phyloP scores from a whole-genome alignment of 2,329 filamentous ascomycete species.

The Fusarium hainanense region DNA sequence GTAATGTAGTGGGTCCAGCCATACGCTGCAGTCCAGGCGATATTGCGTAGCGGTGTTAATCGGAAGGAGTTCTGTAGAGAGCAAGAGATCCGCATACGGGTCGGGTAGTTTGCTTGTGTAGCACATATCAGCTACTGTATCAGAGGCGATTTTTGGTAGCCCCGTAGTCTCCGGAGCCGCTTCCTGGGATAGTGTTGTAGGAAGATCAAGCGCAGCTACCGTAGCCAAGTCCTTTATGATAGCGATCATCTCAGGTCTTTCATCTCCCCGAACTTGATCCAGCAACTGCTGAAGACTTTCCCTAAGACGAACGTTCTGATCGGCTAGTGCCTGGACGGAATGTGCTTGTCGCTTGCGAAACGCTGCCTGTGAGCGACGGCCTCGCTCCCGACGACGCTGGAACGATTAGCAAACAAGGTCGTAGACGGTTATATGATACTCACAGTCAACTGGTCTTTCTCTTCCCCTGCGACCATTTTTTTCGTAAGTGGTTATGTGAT shows the following conservation, averaged over 20 bases:
- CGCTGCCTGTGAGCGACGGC: constrained; percentile 13
- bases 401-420: neutral
- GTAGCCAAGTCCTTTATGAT: neutral
- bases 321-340: accelerated
- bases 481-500: neutral
- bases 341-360: constrained; percentile 11
- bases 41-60: neutral
- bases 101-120: accelerated
- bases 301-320: neutral
- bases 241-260: neutral
- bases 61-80: neutral
- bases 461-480: neutral
- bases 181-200: neutral
- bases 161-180: accelerated
- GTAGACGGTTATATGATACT: too few species aligned
- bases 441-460: neutral
- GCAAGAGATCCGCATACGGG: accelerated
- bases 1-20: constrained; percentile 12
- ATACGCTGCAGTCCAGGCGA: constrained; percentile 13
- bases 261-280: neutral
- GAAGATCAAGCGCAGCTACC: neutral
- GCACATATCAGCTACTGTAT: accelerated
- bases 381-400: constrained; percentile 17
- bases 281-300: neutral
- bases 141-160: accelerated